phyloP scores from a whole-genome alignment of 768 basidiomycete species.

The Nidula microcarpa region DNA sequence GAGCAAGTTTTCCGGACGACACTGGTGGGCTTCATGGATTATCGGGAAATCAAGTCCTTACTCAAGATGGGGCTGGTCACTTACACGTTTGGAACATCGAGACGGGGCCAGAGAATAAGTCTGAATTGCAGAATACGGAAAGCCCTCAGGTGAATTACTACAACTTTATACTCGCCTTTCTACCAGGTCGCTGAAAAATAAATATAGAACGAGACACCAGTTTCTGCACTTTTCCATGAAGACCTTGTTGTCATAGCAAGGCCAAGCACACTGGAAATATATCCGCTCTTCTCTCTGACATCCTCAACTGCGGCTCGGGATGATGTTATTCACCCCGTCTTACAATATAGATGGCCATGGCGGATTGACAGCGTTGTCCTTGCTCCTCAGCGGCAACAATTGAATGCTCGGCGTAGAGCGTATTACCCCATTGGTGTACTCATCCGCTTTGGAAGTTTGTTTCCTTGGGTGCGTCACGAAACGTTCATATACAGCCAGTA shows the following conservation, averaged over 20 bases:
- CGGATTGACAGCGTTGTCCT: conserved; percentile 50
- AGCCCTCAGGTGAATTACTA: conserved; percentile 25
- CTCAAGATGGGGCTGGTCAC: conserved; percentile 14
- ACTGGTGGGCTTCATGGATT: not conserved
- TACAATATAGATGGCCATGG: conserved; percentile 50
- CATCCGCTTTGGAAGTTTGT: conserved; percentile 56
- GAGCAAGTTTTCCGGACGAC: not conserved
- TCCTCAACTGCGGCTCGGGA: conserved; percentile 15
- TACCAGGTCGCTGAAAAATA: not conserved
- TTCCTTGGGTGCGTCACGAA: conserved; percentile 44
- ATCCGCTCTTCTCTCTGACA: conserved; percentile 28
- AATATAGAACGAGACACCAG: conserved; percentile 30
- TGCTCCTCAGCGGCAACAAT: conserved; percentile 21
- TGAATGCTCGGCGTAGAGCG: conserved; percentile 10
- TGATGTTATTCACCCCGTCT: conserved; percentile 36
- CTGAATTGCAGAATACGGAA: conserved; percentile 32
- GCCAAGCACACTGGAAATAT: conserved; percentile 36
- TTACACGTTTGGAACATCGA: conserved; percentile 33
- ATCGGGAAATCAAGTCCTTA: not conserved
- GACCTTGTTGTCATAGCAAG: conserved; percentile 45
- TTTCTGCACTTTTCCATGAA: conserved; percentile 38
- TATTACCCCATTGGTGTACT: conserved; percentile 43
- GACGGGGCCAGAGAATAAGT: conserved; percentile 19
- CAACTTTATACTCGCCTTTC: not conserved
- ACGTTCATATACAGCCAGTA: not conserved